Base-by-base conservation (phyloP, 768 basidiomycete genomes). In the Mycena polygramma region DNA sequence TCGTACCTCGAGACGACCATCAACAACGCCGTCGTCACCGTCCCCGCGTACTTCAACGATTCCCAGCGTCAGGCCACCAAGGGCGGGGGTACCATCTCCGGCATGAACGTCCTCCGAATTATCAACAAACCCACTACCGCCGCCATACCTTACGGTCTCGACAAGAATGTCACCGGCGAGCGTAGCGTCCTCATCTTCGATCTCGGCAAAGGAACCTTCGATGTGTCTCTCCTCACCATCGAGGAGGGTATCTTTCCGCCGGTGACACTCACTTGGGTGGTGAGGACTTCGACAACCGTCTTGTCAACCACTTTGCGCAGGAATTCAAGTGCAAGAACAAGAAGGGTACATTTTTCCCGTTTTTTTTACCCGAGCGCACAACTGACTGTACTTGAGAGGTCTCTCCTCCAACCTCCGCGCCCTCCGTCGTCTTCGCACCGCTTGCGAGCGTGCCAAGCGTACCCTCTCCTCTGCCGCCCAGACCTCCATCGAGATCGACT, bases 81-180 rank as follows among this genome's bases (percentile, higher is more conserved):
- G 86, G 97, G 98, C 78, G 96, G 97, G 41, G 97, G 97, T 75
- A 90, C 89, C 69, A 98, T 99, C 76, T 89, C 96, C 24, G 97
- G 97, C 71, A 84, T 99, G 73, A 96, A 97, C 79, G 94, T 98
- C 70, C 93, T 97, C 78, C 96, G 97, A 85, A 98, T 98, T 81
- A 97, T 98, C 86, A 98, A 98, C 85, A 97, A 99, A 82, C 96
- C 97, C 41, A 99, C 97, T 54, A 97, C 97, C 48, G 97, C 97
- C 60, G 97, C 97, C 73, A 98, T 98, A n/a, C 77, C 96, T 96
- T 30, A 30, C 30, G 30, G 30, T 30, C 30, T 30, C 30, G 30
- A 30, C 30, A 3, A 30, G 30, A 30, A 30, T 3, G 30, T 30
- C 6, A 30, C 30, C 6, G 30, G 30, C 30, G 97, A 98, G 83